phyloP scores from a whole-genome alignment of 768 basidiomycete genomes.

The Collybiopsis luxurians region DNA sequence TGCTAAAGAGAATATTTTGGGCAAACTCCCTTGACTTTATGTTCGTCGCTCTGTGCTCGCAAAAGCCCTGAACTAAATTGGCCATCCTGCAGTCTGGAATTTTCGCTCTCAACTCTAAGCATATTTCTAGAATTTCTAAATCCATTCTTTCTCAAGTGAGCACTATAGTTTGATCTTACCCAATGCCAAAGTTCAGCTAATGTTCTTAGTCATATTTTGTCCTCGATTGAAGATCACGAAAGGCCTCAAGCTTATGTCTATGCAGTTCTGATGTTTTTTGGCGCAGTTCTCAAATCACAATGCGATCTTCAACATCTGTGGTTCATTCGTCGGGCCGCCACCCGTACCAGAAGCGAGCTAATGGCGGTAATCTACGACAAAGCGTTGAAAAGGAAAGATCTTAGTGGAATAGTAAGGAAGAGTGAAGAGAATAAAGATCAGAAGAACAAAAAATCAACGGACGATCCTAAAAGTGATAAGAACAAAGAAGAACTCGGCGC shows the following conservation, averaged over 20 bases:
- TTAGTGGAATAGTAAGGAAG: slow-evolving; percentile 69
- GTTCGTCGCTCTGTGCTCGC: slow-evolving; percentile 22
- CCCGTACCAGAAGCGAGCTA: slow-evolving; percentile 72
- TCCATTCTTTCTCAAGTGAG: slow-evolving; percentile 83
- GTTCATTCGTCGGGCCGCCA: slow-evolving; percentile 74
- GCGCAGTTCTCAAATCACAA: slow-evolving; percentile 50
- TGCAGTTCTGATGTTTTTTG: slow-evolving; percentile 71
- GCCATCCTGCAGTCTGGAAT: slow-evolving; percentile 51
- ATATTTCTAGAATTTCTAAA: slow-evolving; percentile 76
- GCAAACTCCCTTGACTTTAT: slow-evolving; percentile 47
- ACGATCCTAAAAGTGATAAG: slow-evolving; percentile 27
- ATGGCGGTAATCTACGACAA: slow-evolving; percentile 91
- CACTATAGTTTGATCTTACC: slow-evolving; percentile 4
- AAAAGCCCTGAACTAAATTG: not conserved
- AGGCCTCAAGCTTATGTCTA: slow-evolving; percentile 71
- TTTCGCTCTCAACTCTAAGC: slow-evolving; percentile 61
- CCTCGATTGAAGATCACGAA: slow-evolving; percentile 34
- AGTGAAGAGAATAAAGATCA: slow-evolving; percentile 31
- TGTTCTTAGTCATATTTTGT: slow-evolving; percentile 45
- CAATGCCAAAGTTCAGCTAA: slow-evolving; percentile 8
- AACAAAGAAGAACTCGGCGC: slow-evolving; percentile 60
- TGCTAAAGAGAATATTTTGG: slow-evolving; percentile 39
- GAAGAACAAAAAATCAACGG: slow-evolving; percentile 16
- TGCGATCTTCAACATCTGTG: slow-evolving; percentile 69
- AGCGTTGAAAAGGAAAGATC: slow-evolving; percentile 78